Evolutionary conservation across 2,329 filamentous ascomycete species (phyloP).

Genomic region (Hypoxylon sp.): DNA sequence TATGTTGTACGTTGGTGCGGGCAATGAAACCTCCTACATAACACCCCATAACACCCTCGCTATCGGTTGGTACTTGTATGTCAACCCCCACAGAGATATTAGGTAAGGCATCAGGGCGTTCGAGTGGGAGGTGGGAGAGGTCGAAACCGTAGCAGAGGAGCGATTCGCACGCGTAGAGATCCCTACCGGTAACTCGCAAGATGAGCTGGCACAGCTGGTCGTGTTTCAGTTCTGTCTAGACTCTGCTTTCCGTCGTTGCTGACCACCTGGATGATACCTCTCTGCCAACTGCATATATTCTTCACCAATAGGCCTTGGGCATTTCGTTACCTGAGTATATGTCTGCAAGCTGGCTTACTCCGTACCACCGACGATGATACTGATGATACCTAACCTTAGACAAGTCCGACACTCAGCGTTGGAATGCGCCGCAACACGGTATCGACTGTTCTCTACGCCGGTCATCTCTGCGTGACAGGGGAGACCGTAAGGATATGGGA

Average conservation of each 20-base stretch:
- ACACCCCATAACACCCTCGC: slow-evolving; percentile 14
- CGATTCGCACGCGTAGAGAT: background rate
- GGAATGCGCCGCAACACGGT: slow-evolving; percentile 27
- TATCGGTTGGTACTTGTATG: slow-evolving; percentile 40
- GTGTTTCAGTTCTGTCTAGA: background rate
- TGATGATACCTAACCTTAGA: slow-evolving; percentile 20
- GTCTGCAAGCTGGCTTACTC: slow-evolving; percentile 12
- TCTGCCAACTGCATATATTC: slow-evolving; percentile 10
- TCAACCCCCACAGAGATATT: slow-evolving; percentile 41
- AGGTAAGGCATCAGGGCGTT: slow-evolving; percentile 30
- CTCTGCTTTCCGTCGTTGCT: slow-evolving; percentile 4
- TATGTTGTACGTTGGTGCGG: slow-evolving; percentile 36
- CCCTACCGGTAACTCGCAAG: background rate
- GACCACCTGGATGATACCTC: slow-evolving; percentile 25
- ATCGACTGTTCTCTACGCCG: slow-evolving; percentile 7
- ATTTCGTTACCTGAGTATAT: slow-evolving; percentile 14
- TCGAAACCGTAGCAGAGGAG: background rate
- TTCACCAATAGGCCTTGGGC: slow-evolving; percentile 20
- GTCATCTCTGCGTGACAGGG: slow-evolving; percentile 1
- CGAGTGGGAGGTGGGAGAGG: slow-evolving; percentile 14
- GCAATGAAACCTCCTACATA: slow-evolving; percentile 31
- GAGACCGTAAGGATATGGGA: background rate
- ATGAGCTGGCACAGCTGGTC: slow-evolving; percentile 12
- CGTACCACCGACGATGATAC: slow-evolving; percentile 24
- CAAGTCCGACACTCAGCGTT: slow-evolving; percentile 15